A percentile compares a stretch with the other conserved stretches of the same genome.
These are phyloP conservation scores for Talaromyces pinophilus DNA, from an alignment of 2,329 filamentous ascomycete genomes.

Conservation along the genomic window DNA sequence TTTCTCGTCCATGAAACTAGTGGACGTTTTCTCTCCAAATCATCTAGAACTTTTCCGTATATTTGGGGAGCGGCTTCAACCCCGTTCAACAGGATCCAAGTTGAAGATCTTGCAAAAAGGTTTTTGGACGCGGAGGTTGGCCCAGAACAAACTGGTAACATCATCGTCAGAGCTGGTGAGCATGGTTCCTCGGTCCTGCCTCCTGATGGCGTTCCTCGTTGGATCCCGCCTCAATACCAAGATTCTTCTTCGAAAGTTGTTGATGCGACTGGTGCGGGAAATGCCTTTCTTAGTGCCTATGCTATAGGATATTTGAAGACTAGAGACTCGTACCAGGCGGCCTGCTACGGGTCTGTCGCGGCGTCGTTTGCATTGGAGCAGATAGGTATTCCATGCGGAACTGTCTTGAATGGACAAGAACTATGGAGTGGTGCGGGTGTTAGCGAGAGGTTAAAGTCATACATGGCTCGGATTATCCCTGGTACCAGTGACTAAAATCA, in stretches of 20 bases:
- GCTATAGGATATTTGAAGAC: conserved; percentile 31
- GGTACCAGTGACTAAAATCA: background rate
- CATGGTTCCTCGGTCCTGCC: background rate
- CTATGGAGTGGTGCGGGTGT: background rate
- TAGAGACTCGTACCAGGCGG: conserved; percentile 29
- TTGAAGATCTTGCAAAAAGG: background rate
- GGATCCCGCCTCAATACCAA: background rate
- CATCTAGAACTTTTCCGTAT: background rate
- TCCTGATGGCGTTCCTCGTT: background rate
- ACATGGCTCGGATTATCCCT: background rate
- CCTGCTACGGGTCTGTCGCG: conserved; percentile 36
- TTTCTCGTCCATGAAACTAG: background rate
- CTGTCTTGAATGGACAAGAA: background rate
- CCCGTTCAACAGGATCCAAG: background rate
- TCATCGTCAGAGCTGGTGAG: background rate
- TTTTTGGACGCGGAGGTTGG: background rate
- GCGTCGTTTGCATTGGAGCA: conserved; percentile 35
- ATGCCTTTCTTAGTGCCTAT: conserved; percentile 40
- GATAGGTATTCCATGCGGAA: background rate
- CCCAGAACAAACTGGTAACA: background rate
- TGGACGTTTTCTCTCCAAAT: background rate
- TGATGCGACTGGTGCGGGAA: conserved; percentile 42
- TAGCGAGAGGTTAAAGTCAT: background rate
- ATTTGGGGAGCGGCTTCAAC: background rate
- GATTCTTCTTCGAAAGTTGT: conserved; percentile 28